These are phyloP conservation scores for Cordia subcordata DNA, from an alignment of 257 asterid genomes.

Conservation along the genomic window DNA sequence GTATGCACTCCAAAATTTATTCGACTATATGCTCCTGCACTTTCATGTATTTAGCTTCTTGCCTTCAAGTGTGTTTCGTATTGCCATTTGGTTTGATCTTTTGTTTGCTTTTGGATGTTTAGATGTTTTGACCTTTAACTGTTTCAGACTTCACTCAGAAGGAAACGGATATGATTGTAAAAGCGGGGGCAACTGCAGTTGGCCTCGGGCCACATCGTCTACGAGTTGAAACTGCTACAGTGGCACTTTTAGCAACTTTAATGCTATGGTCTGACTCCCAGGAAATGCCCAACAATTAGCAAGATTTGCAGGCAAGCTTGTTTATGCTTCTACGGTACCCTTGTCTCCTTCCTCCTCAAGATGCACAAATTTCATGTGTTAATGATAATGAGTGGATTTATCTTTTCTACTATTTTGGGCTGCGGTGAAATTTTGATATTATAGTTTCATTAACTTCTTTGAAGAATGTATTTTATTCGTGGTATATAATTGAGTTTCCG, in stretches of 20 bases:
- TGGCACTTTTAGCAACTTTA: conserved; percentile 71
- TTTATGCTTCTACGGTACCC: neutral
- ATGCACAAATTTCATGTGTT: too few species aligned
- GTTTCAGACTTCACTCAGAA: conserved; percentile 65
- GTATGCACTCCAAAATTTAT: too few species aligned
- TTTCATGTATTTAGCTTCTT: too few species aligned
- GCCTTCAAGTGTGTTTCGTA: too few species aligned
- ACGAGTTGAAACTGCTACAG: conserved; percentile 92
- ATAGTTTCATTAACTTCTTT: too few species aligned
- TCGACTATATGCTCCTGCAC: too few species aligned
- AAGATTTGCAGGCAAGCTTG: conserved; percentile 33
- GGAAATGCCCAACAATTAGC: conserved; percentile 26
- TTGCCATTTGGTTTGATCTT: neutral
- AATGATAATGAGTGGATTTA: too few species aligned
- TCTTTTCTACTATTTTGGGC: too few species aligned
- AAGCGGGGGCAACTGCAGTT: conserved; percentile 71
- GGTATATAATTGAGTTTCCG: too few species aligned
- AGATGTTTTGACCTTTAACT: conserved; percentile 2
- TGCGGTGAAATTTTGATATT: too few species aligned
- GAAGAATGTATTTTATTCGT: too few species aligned
- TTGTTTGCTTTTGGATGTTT: neutral
- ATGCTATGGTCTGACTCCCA: conserved; percentile 78
- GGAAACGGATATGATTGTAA: conserved; percentile 55
- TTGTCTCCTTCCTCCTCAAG: too few species aligned
- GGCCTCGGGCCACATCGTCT: conserved; percentile 92